phyloP scores from a whole-genome alignment of 305 asterid species.

The Fraxinus dipetala region DNA sequence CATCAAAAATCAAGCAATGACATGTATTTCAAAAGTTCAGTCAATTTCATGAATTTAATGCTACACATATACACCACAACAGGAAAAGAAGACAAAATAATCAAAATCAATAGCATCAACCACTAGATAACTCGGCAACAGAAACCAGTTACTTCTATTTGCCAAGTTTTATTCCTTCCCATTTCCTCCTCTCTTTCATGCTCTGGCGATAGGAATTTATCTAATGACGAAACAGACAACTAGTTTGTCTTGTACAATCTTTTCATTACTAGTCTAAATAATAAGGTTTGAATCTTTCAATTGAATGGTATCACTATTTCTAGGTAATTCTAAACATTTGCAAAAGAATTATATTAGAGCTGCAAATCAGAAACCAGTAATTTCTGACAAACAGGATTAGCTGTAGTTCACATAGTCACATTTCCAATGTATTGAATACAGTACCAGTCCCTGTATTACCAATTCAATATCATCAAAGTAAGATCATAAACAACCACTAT shows the following conservation, averaged over 20 bases:
- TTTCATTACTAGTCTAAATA: background rate
- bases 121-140: background rate
- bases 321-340: background rate
- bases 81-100: background rate
- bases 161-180: background rate
- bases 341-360: conserved; percentile 10
- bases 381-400: conserved; percentile 19
- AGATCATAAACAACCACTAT: conserved; percentile 20
- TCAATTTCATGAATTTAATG: background rate
- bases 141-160: background rate
- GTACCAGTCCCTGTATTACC: conserved; percentile 39
- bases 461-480: conserved; percentile 28
- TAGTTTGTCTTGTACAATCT: background rate
- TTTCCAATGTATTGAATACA: conserved; percentile 36
- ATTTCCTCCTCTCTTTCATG: background rate
- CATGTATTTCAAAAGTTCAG: background rate
- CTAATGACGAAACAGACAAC: background rate
- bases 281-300: background rate
- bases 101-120: background rate
- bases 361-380: background rate
- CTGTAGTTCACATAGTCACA: conserved; percentile 38
- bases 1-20: background rate
- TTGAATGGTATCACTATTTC: background rate
- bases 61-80: background rate
- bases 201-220: background rate